Evolutionary conservation across 306 rosid species (phyloP), one percentile per base, ranked within the genome.

Genomic region (Citrullus amarus): DNA sequence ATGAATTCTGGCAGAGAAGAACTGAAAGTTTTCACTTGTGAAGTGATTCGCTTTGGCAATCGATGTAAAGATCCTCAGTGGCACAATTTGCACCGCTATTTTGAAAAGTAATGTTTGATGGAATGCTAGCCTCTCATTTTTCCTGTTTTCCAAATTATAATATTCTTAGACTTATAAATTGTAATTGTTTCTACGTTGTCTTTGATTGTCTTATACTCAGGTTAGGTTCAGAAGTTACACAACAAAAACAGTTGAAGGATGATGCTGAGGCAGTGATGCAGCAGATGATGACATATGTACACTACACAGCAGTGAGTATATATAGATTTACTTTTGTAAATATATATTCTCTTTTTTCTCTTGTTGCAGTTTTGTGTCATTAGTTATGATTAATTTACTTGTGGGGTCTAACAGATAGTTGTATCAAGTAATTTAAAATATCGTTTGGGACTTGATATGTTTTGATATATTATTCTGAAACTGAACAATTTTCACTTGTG

Each of bases 31-130:
- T 96, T 96, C 85, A 86, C 92, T 6, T 92, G 98, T 65, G 99
- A 96, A 89, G 98, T 96, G 81, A 97, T 96, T 43, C 98, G 99
- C 28, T 96, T 96, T 84, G 99, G 99, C 82, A 96, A 96, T 89
- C 97, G 94, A 75, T 96, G 99, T 80, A 93, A 91, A 88, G 98
- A 96, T 88, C 99, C 99, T 82, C 99, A 96, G 76, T 96, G 99
- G 99, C 99, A 96, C 84, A 86, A 96, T 80, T 84, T 96, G 82
- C 86, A 96, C 80, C 94, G 99, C 85, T 96, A 91, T 84, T 96
- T 96, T 83, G 96, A 91, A 67, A 96, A 91, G 99, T 96, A 93
- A 87, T 22, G 57, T 9, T 63, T 75, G n/a, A 36, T 71, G 50
- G 72, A 62, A 75, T 65, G 34, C 82, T 81, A 60, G 81, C 68